These are phyloP conservation scores for Geosmithia putterillii DNA, from an alignment of 2,329 filamentous ascomycete species.

Conservation along the genomic window DNA sequence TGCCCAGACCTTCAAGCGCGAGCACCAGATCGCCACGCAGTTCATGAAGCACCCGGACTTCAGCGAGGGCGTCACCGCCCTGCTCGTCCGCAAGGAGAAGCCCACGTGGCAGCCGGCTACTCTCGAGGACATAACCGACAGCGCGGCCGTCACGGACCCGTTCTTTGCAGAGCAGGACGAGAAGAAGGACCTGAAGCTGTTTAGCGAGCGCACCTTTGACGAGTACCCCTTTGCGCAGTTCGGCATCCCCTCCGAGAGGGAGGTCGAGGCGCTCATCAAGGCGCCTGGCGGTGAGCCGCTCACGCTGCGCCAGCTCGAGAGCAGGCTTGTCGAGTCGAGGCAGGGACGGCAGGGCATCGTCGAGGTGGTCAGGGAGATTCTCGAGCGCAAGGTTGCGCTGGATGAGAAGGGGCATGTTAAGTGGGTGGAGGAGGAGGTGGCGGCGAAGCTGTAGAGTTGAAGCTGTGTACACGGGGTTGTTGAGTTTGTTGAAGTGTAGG, in stretches of 20 bases:
- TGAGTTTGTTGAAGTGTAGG: not conserved
- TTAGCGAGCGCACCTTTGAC: slow-evolving; percentile 50
- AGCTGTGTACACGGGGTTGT: not conserved
- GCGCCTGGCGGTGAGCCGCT: not conserved
- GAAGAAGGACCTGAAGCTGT: slow-evolving; percentile 39
- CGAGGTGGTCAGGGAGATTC: slow-evolving; percentile 56
- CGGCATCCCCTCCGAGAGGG: slow-evolving; percentile 60
- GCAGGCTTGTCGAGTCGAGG: slow-evolving; percentile 46
- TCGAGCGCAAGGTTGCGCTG: slow-evolving; percentile 47
- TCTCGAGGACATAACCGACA: slow-evolving; percentile 51
- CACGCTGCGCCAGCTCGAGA: slow-evolving; percentile 45
- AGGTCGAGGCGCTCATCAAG: slow-evolving; percentile 35
- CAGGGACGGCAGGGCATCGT: slow-evolving; percentile 56
- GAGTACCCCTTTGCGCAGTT: slow-evolving; percentile 63
- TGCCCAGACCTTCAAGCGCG: slow-evolving; percentile 69
- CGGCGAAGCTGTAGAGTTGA: slow-evolving; percentile 10
- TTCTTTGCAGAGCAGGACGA: slow-evolving; percentile 52
- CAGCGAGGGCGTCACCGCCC: slow-evolving; percentile 75
- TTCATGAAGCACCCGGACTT: slow-evolving; percentile 95
- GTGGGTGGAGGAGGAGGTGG: slow-evolving; percentile 19
- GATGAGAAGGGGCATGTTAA: slow-evolving; percentile 27
- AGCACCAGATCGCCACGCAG: slow-evolving; percentile 69
- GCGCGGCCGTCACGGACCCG: slow-evolving; percentile 41
- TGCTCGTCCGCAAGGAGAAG: slow-evolving; percentile 57
- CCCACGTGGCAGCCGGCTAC: slow-evolving; percentile 68